phyloP scores from a whole-genome alignment of 169 alveolate species.

The Neospora caninum region DNA sequence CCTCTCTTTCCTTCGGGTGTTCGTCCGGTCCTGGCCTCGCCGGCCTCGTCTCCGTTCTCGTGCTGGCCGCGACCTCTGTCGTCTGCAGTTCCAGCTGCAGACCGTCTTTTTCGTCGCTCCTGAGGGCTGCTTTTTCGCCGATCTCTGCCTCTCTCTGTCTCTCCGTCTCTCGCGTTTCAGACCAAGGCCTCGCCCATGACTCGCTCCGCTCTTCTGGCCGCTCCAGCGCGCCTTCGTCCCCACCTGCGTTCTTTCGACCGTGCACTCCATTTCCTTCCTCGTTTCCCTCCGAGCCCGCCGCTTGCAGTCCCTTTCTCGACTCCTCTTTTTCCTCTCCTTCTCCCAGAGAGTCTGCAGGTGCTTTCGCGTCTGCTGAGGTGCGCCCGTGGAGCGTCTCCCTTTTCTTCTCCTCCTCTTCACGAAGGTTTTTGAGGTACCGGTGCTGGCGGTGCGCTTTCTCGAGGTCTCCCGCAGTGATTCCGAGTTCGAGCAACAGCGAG shows the following conservation, averaged over 20 bases:
- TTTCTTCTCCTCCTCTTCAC: conserved; percentile 15
- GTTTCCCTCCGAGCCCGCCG: neutral
- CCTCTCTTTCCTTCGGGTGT: neutral
- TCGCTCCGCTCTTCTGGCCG: too few species aligned
- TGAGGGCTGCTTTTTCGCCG: too few species aligned
- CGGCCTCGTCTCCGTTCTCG: neutral
- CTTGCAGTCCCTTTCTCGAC: neutral
- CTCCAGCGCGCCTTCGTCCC: too few species aligned
- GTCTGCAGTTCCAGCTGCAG: neutral
- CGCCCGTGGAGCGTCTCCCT: too few species aligned
- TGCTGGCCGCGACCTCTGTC: neutral
- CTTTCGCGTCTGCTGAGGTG: too few species aligned
- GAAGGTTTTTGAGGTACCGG: neutral
- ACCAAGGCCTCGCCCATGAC: too few species aligned
- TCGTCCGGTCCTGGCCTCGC: neutral
- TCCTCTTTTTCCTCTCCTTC: neutral
- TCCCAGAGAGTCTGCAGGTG: too few species aligned
- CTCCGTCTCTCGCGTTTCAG: too few species aligned
- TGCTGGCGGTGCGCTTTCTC: conserved; percentile 24
- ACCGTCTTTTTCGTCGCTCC: too few species aligned
- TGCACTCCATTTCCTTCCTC: too few species aligned
- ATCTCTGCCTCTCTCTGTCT: too few species aligned
- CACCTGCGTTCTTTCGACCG: too few species aligned
- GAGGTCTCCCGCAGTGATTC: conserved; percentile 4
- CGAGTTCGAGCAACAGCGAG: neutral